These are phyloP conservation scores for Vigna mungo DNA, from an alignment of 306 rosid species.

Conservation along the genomic window DNA sequence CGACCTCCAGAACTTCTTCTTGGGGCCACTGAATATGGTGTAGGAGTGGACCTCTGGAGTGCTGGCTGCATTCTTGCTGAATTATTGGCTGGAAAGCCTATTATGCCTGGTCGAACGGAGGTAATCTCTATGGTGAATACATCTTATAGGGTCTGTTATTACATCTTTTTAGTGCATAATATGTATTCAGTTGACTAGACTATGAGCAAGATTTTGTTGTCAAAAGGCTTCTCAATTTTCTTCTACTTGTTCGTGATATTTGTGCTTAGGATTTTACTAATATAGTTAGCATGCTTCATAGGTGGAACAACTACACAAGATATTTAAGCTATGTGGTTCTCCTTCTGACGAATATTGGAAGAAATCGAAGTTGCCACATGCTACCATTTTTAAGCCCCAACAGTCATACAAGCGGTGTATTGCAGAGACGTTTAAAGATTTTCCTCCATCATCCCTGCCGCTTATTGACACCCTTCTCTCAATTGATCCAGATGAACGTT, in stretches of 20 bases:
- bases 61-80: constrained; percentile 65
- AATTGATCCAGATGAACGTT: constrained; percentile 58
- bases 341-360: constrained; percentile 63
- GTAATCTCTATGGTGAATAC: constrained; percentile 44
- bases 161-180: constrained; percentile 24
- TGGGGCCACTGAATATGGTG: constrained; percentile 59
- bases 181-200: constrained; percentile 34
- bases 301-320: constrained; percentile 64
- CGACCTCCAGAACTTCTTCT: constrained; percentile 63
- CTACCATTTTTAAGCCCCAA: constrained; percentile 62
- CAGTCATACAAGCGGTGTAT: constrained; percentile 59
- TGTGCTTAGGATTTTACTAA: constrained; percentile 44
- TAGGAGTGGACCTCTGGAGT: constrained; percentile 62
- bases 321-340: constrained; percentile 60
- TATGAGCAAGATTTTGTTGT: constrained; percentile 40
- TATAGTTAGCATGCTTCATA: constrained; percentile 26
- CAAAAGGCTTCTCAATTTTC: constrained; percentile 33
- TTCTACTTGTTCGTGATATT: constrained; percentile 32
- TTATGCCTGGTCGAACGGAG: constrained; percentile 67
- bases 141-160: constrained; percentile 31
- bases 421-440: constrained; percentile 53
- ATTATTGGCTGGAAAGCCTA: constrained; percentile 60
- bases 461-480: constrained; percentile 57
- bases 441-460: constrained; percentile 56
- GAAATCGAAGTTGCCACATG: constrained; percentile 59